Base-by-base conservation (phyloP, 202 grass and related monocot species). In the Digitaria exilis region DNA sequence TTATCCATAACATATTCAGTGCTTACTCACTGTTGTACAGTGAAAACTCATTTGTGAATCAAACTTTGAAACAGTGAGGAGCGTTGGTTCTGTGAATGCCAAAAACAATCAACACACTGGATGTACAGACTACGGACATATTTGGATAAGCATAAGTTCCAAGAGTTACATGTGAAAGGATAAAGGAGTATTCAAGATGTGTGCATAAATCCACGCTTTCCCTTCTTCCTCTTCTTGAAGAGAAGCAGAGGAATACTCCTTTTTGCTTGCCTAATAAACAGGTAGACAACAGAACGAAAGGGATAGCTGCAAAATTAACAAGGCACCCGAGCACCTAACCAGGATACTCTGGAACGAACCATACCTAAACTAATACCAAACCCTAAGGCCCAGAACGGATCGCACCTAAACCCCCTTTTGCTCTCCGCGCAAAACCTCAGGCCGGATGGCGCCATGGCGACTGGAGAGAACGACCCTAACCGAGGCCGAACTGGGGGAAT, bases 321-420 rank as follows among this genome's bases (percentile, higher is more conserved):
- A 59, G 57, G 17, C 67, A 64, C 16, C 45, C 43, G 32, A 71
- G 29, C 71, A 76, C 67, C 75, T 37, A 85, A 35, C 42, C 60
- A 68, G 46, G 15, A 69, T 63, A 61, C 11, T 69, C 63, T 72
- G 9, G 39, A 76, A 49, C 57, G 44, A 73, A 76, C 68, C 84
- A 4, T 15, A 79, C 73, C 73, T 62, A 79, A 79, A 79, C 73
- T 19, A 86, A 82, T 78, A 66, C 49, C 75, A 68, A 86, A 73
- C 84, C 73, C 79, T 56, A 82, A 51, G n/a, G 56, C 65, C 87
- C 86, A 78, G 45, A 78, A 61, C 65, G 48, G 77, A 83, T 86
- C 58, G 43, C 59, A 66, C 24, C 67, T 44, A 82, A 80, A 85
- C 56, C 73, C 22, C 63, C 11, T 44, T 60, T 21, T n/a, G n/a